Base-by-base conservation (phyloP, 257 asterid genomes). In the Lantana camara region DNA sequence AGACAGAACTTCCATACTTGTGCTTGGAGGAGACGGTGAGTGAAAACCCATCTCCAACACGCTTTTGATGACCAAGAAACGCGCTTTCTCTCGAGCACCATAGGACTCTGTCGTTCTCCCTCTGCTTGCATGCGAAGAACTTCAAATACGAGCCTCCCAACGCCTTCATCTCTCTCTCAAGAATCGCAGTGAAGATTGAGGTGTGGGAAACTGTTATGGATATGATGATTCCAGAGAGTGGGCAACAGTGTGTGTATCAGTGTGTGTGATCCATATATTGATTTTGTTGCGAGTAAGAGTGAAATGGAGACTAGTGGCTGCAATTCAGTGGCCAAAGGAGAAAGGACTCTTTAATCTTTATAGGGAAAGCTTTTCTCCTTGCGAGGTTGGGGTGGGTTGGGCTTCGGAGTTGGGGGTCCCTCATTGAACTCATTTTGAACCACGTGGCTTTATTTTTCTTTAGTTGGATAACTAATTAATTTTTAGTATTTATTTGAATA, bases 151-250 rank as follows among this genome's bases (percentile, higher is more conserved):
- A 67, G 51, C 73, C 78, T 30, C 72, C 64, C 38, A 90, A 67
- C 17, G 85, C 47, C 69, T 81, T 75, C 97, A 89, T 89, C 30
- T 35, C 73, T 34, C 55, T 35, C 40, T 35, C 40, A 51, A 29
- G 29, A 23, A 19, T 19, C 29, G 9, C 56, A 45, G 44, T 48
- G 61, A 56, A 56, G 48, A 57, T 20, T 12, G 9, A 12, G 40
- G 38, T 61, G 65, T 35, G 9, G 40, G 8, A 41, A 14, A 10
- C 9, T 17, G 15, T 13, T 24, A 52, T 4, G 14, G 37, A 1
- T 16, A 42, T 51, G 63, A 61, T 40, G 53, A 45, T 21, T 23
- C 34, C 9, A 59, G 60, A 64, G 50, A 5, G 6, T n/a, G 47
- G 40, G 64, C 24, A 7, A 7, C 9, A 14, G 24, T 27, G n/a